Base-by-base conservation (phyloP, 768 basidiomycete genomes). In the Lactifluus echinatus region DNA sequence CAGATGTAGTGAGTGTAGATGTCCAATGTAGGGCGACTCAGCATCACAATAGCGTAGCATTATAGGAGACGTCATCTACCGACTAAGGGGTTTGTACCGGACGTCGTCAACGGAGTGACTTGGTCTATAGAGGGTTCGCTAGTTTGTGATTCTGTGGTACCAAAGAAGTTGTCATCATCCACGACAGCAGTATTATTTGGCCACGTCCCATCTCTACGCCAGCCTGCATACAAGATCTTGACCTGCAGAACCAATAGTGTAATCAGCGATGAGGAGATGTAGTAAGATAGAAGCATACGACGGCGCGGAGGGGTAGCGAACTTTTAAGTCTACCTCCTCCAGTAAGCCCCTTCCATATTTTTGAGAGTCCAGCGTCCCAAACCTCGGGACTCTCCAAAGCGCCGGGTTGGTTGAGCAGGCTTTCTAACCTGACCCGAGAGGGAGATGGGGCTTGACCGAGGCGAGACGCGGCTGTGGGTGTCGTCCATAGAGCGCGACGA, bases 191-290 rank as follows among this genome's bases (percentile, higher is more conserved):
- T 73, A 17, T 79, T 82, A 37, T 72, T 70, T 19, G 89, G 89
- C 89, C 89, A 91, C 44, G 84, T 88, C 48, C 80, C 75, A 48
- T 91, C 87, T 50, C 80, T 80, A 45, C 86, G 68, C 89, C 89
- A 91, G 34, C 83, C 82, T 33, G 83, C 79, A 64, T 87, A 79
- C 44, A 89, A 69, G 57, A 91, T 75, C 65, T 85, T 84, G 65
- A 89, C 78, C 88, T 91, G 69, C 23, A 61, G 48, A 54, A 48
- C 50, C 34, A 47, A 55, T 31, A 42, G 49, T 65, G 67, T 66
- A 63, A 50, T 50, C 39, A 55, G 39, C 37, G 29, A 19, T 63
- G 53, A 62, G 44, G 31, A 50, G 55, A 39, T 50, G 55, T 24
- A 21, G 39, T 45, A 42, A 40, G 19, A 45, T 37, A 46, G 52